Conservation (phyloP, 2,329 filamentous ascomycete genomes). For the Nannizziopsis arthrosporioides region DNA sequence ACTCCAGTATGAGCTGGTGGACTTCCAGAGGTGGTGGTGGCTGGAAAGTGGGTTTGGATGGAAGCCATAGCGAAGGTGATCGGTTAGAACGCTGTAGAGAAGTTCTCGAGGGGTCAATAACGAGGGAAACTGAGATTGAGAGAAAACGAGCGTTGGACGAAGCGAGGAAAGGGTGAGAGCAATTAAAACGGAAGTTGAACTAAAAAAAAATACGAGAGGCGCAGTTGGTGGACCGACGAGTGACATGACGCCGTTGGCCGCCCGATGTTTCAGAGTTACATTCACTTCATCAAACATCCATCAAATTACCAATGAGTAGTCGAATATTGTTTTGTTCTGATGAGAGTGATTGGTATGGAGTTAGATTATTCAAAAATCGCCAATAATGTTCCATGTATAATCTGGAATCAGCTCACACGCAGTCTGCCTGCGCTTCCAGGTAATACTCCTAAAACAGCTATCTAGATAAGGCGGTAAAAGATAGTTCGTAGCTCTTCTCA, state of each 20-base stretch:
- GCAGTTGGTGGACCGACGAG: background rate
- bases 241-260: background rate
- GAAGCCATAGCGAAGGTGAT: slow-evolving; percentile 4
- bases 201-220: background rate
- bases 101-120: background rate
- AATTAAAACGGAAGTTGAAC: background rate
- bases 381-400: too few species aligned
- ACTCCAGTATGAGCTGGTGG: background rate
- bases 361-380: too few species aligned
- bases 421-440: too few species aligned
- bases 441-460: too few species aligned
- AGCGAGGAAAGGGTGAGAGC: background rate
- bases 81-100: background rate
- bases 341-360: too few species aligned
- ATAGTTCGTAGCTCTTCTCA: background rate
- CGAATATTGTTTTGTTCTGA: too few species aligned
- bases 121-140: background rate
- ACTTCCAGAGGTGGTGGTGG: background rate
- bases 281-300: too few species aligned
- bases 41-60: background rate
- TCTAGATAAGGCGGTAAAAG: too few species aligned
- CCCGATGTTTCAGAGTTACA: too few species aligned
- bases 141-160: background rate
- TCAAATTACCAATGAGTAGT: too few species aligned
- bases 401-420: too few species aligned